Evolutionary conservation across 2,329 filamentous ascomycete species (phyloP).

Genomic region (Ceratocystis destructans): DNA sequence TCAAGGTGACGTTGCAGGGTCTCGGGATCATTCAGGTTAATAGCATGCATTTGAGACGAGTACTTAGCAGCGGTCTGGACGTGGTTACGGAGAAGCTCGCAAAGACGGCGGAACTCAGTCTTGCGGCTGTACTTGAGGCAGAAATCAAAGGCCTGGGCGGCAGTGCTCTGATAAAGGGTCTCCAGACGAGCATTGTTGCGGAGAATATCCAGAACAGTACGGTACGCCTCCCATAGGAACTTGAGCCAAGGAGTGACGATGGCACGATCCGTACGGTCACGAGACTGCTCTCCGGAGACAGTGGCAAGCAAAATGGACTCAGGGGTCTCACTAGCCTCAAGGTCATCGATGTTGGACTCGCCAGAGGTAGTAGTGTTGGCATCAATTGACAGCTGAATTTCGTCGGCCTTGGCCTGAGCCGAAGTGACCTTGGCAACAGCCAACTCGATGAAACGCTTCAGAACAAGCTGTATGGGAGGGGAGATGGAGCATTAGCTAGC

Average conservation of each 20-base stretch:
- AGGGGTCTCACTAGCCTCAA: conserved; percentile 93
- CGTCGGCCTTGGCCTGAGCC: conserved; percentile 89
- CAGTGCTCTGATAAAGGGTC: conserved; percentile 95
- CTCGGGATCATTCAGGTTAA: conserved; percentile 95
- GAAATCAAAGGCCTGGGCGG: conserved; percentile 96
- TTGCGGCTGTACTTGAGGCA: conserved; percentile 96
- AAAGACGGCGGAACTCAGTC: conserved; percentile 97
- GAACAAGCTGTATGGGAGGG: conserved; percentile 48
- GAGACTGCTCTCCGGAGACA: conserved; percentile 93
- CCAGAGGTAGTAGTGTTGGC: conserved; percentile 48
- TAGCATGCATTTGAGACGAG: conserved; percentile 96
- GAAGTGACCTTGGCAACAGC: conserved; percentile 92
- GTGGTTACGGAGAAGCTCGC: conserved; percentile 95
- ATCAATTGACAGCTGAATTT: conserved; percentile 79
- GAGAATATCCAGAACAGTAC: conserved; percentile 93
- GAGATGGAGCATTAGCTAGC: background rate
- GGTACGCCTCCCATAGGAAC: conserved; percentile 98
- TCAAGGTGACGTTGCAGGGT: conserved; percentile 94
- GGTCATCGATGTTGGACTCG: conserved; percentile 66
- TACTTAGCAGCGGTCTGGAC: conserved; percentile 99
- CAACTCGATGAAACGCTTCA: conserved; percentile 96
- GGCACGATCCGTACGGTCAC: conserved; percentile 91
- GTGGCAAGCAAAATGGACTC: conserved; percentile 97
- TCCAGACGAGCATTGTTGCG: conserved; percentile 98
- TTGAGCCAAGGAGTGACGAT: conserved; percentile 99